Conservation (phyloP, 2,329 filamentous ascomycete genomes). For the Fusarium lateritium region DNA sequence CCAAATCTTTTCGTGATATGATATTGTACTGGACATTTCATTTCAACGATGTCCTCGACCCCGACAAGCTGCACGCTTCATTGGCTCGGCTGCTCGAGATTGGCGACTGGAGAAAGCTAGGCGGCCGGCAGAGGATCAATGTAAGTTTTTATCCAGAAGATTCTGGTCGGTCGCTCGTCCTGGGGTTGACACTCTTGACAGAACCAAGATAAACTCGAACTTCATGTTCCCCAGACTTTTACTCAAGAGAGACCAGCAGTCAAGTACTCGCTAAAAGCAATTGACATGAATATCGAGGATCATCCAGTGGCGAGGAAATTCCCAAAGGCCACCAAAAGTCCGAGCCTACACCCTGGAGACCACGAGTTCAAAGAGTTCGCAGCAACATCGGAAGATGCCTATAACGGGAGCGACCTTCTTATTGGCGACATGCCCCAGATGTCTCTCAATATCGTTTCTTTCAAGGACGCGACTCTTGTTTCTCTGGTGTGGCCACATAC, state of each 20-base stretch:
- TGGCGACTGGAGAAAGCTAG: conserved; percentile 61
- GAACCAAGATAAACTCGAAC: conserved; percentile 47
- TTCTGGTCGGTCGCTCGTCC: no score
- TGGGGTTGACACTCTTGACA: neutral
- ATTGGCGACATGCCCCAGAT: neutral
- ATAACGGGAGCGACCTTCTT: neutral
- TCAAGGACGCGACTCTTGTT: neutral
- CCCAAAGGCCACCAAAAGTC: conserved; percentile 41
- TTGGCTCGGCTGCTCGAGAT: conserved; percentile 41
- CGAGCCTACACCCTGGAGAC: no score
- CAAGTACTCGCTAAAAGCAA: conserved; percentile 55
- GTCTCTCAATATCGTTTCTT: neutral
- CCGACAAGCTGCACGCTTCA: conserved; percentile 50
- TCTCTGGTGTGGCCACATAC: neutral
- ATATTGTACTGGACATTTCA: conserved; percentile 45
- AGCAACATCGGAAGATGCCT: no score
- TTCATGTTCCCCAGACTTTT: conserved; percentile 53
- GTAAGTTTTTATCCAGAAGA: neutral
- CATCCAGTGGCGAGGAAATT: conserved; percentile 59
- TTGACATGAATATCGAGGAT: conserved; percentile 56
- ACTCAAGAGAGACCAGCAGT: conserved; percentile 56
- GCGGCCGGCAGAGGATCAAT: conserved; percentile 50
- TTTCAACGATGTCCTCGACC: conserved; percentile 54
- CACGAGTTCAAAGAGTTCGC: no score
- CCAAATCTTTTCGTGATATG: conserved; percentile 42